phyloP scores from a whole-genome alignment of 805 yeast genomes.

The Komagataella pastoris region DNA sequence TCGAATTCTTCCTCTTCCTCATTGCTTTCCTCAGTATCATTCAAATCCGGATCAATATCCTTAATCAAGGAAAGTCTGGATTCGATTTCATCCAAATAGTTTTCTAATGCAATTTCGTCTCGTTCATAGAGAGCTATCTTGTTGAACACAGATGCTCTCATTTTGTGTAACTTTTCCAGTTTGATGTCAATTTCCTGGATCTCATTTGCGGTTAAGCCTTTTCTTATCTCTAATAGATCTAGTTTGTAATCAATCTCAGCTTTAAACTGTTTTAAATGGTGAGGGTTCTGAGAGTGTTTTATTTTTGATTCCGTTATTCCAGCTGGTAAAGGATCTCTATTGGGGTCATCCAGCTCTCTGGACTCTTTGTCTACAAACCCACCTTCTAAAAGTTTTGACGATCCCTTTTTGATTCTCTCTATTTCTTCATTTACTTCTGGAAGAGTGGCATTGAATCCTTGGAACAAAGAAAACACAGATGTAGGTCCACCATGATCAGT shows the following conservation, averaged over 20 bases:
- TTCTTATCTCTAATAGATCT: constrained; percentile 46
- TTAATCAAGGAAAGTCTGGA: constrained; percentile 28
- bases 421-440: constrained; percentile 33
- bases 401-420: constrained; percentile 12
- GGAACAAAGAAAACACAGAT: constrained; percentile 39
- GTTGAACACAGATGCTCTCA: constrained; percentile 42
- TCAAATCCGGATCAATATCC: constrained; percentile 18
- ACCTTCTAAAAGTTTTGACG: constrained; percentile 6
- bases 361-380: background rate
- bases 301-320: constrained; percentile 28
- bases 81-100: constrained; percentile 27
- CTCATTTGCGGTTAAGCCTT: constrained; percentile 51
- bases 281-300: constrained; percentile 25
- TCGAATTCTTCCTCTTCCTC: constrained; percentile 4
- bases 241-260: constrained; percentile 28
- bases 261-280: constrained; percentile 22
- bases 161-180: constrained; percentile 33
- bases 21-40: constrained; percentile 10
- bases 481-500: constrained; percentile 1
- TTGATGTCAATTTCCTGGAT: constrained; percentile 49
- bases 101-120: constrained; percentile 43
- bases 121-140: constrained; percentile 48
- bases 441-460: constrained; percentile 52
- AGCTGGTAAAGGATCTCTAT: constrained; percentile 16
- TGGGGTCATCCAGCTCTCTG: constrained; percentile 1